Percentiles rank a stretch among this genome's conserved stretches.
Evolutionary conservation across 345 rosid genomes (phyloP).

Genomic region (Moricandia moricandioides): DNA sequence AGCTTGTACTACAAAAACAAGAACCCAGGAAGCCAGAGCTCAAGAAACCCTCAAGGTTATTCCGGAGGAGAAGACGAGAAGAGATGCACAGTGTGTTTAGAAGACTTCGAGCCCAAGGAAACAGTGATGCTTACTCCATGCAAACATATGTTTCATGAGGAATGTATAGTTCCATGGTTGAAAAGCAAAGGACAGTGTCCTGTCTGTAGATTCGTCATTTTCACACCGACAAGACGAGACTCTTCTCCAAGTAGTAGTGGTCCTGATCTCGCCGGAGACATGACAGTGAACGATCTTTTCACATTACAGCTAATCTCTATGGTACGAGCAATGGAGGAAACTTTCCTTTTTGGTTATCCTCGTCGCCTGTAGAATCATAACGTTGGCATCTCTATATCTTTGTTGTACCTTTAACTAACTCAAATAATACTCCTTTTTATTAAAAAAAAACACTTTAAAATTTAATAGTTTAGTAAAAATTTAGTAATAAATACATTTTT

Average conservation of each 20-base stretch:
- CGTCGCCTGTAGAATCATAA: constrained; percentile 4
- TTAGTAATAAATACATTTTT: too few species aligned
- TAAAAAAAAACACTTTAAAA: neutral
- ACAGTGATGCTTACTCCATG: constrained; percentile 74
- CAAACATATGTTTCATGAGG: constrained; percentile 83
- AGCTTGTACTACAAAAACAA: constrained; percentile 55
- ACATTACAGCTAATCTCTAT: constrained; percentile 41
- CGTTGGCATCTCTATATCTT: neutral
- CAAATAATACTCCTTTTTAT: neutral
- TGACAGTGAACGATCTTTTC: constrained; percentile 28
- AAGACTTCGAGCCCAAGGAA: constrained; percentile 69
- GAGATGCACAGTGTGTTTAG: constrained; percentile 72
- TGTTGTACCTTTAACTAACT: neutral
- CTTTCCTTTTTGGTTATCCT: constrained; percentile 31
- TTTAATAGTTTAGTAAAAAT: too few species aligned
- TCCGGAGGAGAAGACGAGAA: constrained; percentile 45
- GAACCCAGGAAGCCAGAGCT: neutral
- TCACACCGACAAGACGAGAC: constrained; percentile 24
- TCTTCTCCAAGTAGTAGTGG: neutral
- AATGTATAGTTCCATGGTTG: constrained; percentile 77
- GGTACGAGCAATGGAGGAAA: constrained; percentile 50
- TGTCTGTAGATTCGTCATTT: constrained; percentile 54
- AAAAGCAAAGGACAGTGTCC: constrained; percentile 68
- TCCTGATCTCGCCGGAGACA: neutral
- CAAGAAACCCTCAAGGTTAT: neutral